Evolutionary conservation across 2,329 filamentous ascomycete genomes (phyloP), one percentile per base, ranked within the genome.

Genomic region (Orbilia quercus): DNA sequence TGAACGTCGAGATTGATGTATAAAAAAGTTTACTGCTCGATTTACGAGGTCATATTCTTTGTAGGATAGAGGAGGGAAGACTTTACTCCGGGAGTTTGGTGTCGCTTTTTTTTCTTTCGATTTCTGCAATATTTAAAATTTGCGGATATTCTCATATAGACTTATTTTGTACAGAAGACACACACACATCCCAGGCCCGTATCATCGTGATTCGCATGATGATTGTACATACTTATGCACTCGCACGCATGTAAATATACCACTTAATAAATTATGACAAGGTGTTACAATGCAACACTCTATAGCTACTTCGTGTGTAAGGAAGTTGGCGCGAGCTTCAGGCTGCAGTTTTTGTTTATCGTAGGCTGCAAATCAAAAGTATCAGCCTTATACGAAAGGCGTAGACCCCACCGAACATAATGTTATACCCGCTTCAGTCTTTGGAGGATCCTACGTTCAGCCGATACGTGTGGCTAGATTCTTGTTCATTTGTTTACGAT

Each of bases 1-100:
- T 72, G 59, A 50, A 53, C 9, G 28, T 72, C 20, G 59, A 72
- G 28, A 18, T 72, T 9, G 67, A 72, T 14, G 50, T 2, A 9
- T 72, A 18, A 28, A 14, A 28, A 22, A 20, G 28, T 40, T 20
- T 22, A 22, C 2, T 2, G n/a, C 40, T 54, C 20, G 28, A 51
- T 7, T 16, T 14, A 51, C 16, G 47, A 20, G n/a, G 7, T 45
- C 16, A 22, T 20, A n/a, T 45, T 42, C 12, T 42, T 4, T 42
- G 42, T 28, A 42, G 22, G 50, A 65, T 55, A 60, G 2, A 45
- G 18, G 45, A 25, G 31, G 12, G 22, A 34, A 55, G 20, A 18
- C n/a, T 2, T 28, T 40, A 22, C 31, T 40, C 23, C 7, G 36
- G 50, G 50, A 54, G 31, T 40, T 40, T 40, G 50, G 50, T 38